These are phyloP conservation scores for Nicotiana knightiana DNA, from an alignment of 257 asterid genomes.

Conservation along the genomic window DNA sequence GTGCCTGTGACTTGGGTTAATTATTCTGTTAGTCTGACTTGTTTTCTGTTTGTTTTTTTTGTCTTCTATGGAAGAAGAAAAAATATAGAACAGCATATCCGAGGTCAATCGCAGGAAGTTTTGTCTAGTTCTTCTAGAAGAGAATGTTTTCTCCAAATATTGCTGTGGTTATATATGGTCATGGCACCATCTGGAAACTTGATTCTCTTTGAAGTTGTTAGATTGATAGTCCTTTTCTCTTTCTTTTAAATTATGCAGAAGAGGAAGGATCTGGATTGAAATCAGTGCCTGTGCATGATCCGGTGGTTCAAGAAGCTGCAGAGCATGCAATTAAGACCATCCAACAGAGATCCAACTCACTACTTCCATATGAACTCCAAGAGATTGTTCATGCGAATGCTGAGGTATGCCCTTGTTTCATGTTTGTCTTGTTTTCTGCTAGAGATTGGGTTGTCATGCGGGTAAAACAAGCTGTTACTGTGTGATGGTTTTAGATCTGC, in stretches of 20 bases:
- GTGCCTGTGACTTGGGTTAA: not conserved
- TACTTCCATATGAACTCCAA: conserved; percentile 60
- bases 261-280: conserved; percentile 47
- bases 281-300: conserved; percentile 76
- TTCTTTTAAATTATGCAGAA: conserved; percentile 21
- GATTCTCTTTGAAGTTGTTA: not conserved
- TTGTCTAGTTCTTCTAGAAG: not conserved
- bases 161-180: not conserved
- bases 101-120: not conserved
- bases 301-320: conserved; percentile 82
- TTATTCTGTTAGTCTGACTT: not conserved
- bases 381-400: conserved; percentile 78
- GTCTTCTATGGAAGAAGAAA: not conserved
- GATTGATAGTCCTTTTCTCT: not conserved
- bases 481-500: not conserved
- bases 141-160: not conserved
- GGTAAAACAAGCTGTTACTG: not conserved
- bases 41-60: not conserved
- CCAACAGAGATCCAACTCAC: conserved; percentile 80
- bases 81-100: not conserved
- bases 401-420: conserved; percentile 36
- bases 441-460: not conserved
- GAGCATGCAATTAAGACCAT: conserved; percentile 65
- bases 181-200: not conserved
- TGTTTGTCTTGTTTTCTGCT: not conserved